These are phyloP conservation scores for Penicillium nordicum DNA, from an alignment of 2,329 filamentous ascomycete species.

Conservation along the genomic window DNA sequence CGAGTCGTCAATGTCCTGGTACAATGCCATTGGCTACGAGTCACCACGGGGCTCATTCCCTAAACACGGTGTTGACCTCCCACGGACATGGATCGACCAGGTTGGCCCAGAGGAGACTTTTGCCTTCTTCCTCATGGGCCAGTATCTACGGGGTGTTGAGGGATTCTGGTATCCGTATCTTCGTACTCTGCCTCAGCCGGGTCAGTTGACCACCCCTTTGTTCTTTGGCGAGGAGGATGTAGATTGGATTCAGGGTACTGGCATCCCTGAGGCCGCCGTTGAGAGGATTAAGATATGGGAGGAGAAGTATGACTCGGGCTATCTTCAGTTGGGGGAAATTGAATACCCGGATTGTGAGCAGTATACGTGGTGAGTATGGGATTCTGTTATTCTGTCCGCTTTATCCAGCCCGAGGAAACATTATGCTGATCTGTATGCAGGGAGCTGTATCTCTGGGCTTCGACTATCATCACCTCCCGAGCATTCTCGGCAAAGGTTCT, in stretches of 20 bases:
- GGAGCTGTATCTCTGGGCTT: slow-evolving; percentile 47
- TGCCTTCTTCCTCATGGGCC: slow-evolving; percentile 66
- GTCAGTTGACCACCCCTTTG: slow-evolving; percentile 58
- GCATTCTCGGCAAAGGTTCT: slow-evolving; percentile 46
- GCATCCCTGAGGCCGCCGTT: slow-evolving; percentile 34
- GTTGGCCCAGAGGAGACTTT: slow-evolving; percentile 59
- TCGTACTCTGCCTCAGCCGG: slow-evolving; percentile 60
- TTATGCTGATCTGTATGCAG: slow-evolving; percentile 24
- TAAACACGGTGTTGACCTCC: slow-evolving; percentile 44
- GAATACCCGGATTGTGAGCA: slow-evolving; percentile 30
- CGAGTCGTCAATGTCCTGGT: slow-evolving; percentile 37
- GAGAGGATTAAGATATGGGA: slow-evolving; percentile 36
- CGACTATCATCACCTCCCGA: slow-evolving; percentile 44
- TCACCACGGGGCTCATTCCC: slow-evolving; percentile 21
- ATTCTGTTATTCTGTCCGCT: neutral
- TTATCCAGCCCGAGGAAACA: neutral
- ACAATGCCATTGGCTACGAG: slow-evolving; percentile 32
- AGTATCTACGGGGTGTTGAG: slow-evolving; percentile 56
- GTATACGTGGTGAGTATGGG: slow-evolving; percentile 39
- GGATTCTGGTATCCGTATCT: slow-evolving; percentile 71
- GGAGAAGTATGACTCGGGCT: slow-evolving; percentile 37
- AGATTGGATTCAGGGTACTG: slow-evolving; percentile 44
- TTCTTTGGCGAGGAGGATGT: slow-evolving; percentile 63
- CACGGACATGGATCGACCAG: slow-evolving; percentile 48
- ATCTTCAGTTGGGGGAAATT: slow-evolving; percentile 27